Evolutionary conservation across 768 basidiomycete genomes (phyloP), one percentile per base, ranked within the genome.

Genomic region (Pleurotus salmoneostramineus): DNA sequence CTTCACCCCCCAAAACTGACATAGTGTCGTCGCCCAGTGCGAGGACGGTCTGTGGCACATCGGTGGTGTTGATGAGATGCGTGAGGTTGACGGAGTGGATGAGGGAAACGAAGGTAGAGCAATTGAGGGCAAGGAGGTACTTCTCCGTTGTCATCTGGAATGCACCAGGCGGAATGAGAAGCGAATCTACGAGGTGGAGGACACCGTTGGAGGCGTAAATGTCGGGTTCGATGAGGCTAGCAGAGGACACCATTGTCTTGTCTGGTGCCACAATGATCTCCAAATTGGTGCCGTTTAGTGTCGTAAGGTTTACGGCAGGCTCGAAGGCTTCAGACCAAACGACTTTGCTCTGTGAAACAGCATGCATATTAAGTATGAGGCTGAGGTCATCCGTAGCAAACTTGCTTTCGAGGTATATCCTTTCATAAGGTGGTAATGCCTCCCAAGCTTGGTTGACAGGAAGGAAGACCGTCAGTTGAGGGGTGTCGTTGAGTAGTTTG

Each of bases 201-300:
- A 98, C 97, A 49, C 96, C 97, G 65, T 99, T 99, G 33, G 91
- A 88, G 4, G 92, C 95, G 65, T 95, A 94, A 36, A 97, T 84
- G 65, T 99, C 93, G 5, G 84, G 83, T n/a, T 87, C 76, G 3
- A 86, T 65, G 44, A 96, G 78, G 21, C 77, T 74, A 5, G 89
- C 84, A 47, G 73, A 73, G 35, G 84, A 84, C 17, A 89, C 70
- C 33, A 66, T 78, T 54, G 81, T 83, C 60, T 80, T 81, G 40
- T 85, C 77, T 1, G 78, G 67, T 27, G 80, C 72, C n/a, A 78
- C 76, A 1, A 74, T 70, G 43, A 95, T 74, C 54, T 85, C 81
- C 7, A 97, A 77, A 1, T 78, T 74, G 8, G 80, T 80, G 14
- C 91, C 91, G 54, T 86, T 82, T 59, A 87, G 72, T 17, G 87